Conservation (phyloP, 768 basidiomycete genomes). For the Tulasnella calospora region DNA sequence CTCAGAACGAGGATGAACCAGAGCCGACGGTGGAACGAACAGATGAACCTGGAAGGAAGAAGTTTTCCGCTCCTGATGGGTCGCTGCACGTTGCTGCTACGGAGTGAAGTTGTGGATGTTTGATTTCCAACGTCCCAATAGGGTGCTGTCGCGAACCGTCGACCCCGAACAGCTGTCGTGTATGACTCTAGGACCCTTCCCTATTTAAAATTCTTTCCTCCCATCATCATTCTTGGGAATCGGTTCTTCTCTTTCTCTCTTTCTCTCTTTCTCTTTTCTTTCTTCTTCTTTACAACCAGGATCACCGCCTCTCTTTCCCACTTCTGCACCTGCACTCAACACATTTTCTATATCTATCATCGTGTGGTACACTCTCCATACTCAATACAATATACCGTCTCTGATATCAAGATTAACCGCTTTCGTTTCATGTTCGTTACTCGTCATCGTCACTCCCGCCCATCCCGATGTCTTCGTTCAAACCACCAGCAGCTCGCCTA, state of each 20-base stretch:
- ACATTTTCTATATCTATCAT: background rate
- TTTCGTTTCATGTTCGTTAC: background rate
- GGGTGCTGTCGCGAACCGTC: background rate
- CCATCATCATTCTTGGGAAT: background rate
- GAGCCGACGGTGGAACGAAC: background rate
- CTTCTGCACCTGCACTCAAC: background rate
- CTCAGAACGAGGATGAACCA: background rate
- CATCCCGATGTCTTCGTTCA: background rate
- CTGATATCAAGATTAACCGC: background rate
- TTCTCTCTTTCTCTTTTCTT: background rate
- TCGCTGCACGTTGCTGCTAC: background rate
- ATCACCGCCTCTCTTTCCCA: background rate
- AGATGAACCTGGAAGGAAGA: background rate
- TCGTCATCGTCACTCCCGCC: background rate
- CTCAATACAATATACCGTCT: background rate
- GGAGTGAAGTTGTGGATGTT: background rate
- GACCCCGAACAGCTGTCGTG: background rate
- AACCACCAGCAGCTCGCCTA: background rate
- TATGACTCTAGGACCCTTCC: background rate
- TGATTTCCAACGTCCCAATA: background rate
- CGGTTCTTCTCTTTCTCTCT: no score
- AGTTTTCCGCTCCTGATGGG: background rate
- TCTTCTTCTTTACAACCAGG: background rate
- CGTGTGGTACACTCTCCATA: background rate
- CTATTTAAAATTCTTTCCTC: background rate